Evolutionary conservation across 1,284 basidiomycete genomes (phyloP), one percentile per base, ranked within the genome.

Genomic region (Malassezia globosa): DNA sequence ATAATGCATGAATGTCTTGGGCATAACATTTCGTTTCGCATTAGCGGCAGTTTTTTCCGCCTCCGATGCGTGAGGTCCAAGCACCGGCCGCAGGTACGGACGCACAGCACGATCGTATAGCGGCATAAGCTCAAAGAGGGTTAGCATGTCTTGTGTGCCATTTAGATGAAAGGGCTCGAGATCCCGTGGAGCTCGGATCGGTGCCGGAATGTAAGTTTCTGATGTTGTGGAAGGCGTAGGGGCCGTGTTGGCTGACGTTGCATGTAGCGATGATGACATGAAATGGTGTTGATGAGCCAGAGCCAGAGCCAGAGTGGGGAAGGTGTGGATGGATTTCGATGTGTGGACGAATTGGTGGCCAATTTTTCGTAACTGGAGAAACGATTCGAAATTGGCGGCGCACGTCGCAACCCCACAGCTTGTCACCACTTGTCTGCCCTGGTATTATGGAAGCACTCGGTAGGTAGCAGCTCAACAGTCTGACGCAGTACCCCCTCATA

Each of bases 61-160:
- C 29, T 29, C 42, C 7, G 35, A 33, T 10, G 27, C 48, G 3
- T 41, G 24, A 11, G 33, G 18, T 7, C 23, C 19, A 24, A 45
- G 24, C n/a, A 41, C 43, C n/a, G 50, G 50, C 7, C 40, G 38
- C 1, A 47, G 50, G 43, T 62, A 64, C 0, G 62, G 60, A 2
- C 60, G 54, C 10, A 64, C 62, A 16, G 60, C 55, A 7, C 57
- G 43, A 21, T 62, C 60, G 51, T 64, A 64, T 42, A 64, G 53
- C 10, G 62, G 60, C 51, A 59, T 58, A 26, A 64, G 53, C 0
- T 50, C 56, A 24, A 64, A 64, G 7, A 62, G 45, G 7, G 40
- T 34, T 7, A 64, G 42, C 56, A 62, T 59, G 25, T 64, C 62
- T 36, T 64, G 60, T 3, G 62, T 62, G 7, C 60, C 62, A 29